Conservation (phyloP, 768 basidiomycete species). For the Lentinula aciculospora region DNA sequence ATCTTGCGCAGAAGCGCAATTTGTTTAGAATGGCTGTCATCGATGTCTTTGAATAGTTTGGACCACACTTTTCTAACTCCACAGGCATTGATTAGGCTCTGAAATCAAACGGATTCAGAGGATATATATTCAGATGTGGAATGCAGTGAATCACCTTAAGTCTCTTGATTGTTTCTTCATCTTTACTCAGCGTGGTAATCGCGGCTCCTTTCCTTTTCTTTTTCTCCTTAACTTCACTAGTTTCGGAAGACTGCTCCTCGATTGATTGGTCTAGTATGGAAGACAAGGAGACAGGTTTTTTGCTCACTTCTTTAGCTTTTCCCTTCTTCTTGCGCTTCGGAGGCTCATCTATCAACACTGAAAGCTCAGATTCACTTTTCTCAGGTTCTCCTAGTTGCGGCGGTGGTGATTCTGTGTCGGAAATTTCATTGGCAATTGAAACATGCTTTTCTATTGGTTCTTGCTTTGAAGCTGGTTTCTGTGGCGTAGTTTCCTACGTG, state of each 20-base stretch:
- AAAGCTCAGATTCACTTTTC: constrained; percentile 56
- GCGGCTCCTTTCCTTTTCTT: constrained; percentile 24
- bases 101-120: neutral
- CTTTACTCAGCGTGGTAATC: constrained; percentile 34
- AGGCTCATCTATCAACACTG: constrained; percentile 49
- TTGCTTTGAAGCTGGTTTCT: neutral
- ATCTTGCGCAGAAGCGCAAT: constrained; percentile 61
- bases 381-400: neutral
- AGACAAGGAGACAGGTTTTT: neutral
- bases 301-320: constrained; percentile 25
- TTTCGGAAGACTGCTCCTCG: constrained; percentile 17
- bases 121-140: neutral
- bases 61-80: constrained; percentile 76
- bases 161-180: constrained; percentile 70
- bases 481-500: neutral
- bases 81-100: constrained; percentile 70
- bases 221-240: constrained; percentile 20
- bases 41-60: constrained; percentile 55
- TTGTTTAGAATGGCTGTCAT: constrained; percentile 54
- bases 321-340: constrained; percentile 37
- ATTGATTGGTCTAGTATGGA: constrained; percentile 13
- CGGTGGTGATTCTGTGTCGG: neutral
- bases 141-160: constrained; percentile 50
- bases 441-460: neutral
- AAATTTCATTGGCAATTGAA: neutral